Base-by-base conservation (phyloP, 2,329 filamentous ascomycete genomes). In the Pseudocercospora fijiensis region DNA sequence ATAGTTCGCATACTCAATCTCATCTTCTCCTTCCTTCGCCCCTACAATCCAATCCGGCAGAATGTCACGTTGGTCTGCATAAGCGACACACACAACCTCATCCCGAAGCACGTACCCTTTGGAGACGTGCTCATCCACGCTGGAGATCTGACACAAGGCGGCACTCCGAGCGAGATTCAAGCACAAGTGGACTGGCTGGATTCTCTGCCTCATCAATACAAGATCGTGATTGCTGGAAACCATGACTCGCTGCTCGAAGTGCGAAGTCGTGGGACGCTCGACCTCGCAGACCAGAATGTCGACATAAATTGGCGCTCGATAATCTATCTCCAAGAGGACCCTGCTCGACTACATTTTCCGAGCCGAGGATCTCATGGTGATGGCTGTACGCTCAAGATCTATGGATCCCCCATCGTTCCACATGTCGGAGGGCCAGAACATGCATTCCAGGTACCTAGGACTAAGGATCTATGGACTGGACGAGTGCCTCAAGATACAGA, bases 61-160 rank as follows among this genome's bases (percentile, higher is more conserved):
- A 61, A 80, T 79, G 85, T 97, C 73, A 87, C 88, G 64, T 84
- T 97, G 26, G 90, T 97, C 67, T 96, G 91, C 78, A 86, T 97
- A 67, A 94, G 92, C 9, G 94, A 97, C 78, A 97, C 94, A 0
- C 94, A 97, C 78, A 86, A 86, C 64, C 82, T 84, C 47, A 82
- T 82, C 5, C 61, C 68, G 7, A 70, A 77, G 18, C 70, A 81
- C n/a, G 26, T 96, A 0, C 92, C 92, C 0, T 78, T 84, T 9
- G 93, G 92, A 61, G 92, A 97, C 76, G 82, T 97, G 22, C 85
- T 98, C 56, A 90, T 98, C 70, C 94, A 97, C 74, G 90, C 92
- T 1, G 94, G 94, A 41, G 94, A 98, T 78, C 82, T 96, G 72
- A 89, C 88, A 60, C 88, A 91, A 70, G 80, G 81, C 22, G 94